Evolutionary conservation across 306 rosid genomes (phyloP).

Genomic region (Cucumis hystrix): DNA sequence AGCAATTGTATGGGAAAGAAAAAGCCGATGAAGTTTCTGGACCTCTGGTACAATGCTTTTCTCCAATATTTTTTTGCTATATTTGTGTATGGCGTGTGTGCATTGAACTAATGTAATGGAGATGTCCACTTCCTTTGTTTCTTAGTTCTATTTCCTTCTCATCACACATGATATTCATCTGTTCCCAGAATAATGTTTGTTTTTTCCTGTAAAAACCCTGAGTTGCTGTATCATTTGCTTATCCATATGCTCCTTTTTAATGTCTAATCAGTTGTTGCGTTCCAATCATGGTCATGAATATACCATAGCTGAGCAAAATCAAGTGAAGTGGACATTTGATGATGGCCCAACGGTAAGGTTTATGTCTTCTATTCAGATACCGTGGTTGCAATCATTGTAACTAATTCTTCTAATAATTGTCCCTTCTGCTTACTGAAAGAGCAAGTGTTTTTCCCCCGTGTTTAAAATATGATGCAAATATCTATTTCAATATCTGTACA

Average conservation of each 20-base stretch:
- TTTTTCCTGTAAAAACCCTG: not conserved
- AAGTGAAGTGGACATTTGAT: conserved; percentile 52
- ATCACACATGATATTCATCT: not conserved
- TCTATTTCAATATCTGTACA: not conserved
- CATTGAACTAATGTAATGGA: not conserved
- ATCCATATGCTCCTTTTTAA: not conserved
- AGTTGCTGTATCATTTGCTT: not conserved
- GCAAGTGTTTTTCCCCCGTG: not conserved
- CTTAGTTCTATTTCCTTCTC: too few species aligned
- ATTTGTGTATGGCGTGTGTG: too few species aligned
- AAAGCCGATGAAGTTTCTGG: conserved; percentile 77
- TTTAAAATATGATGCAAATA: not conserved
- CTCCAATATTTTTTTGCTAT: not conserved
- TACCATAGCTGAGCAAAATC: conserved; percentile 54
- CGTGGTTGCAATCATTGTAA: not conserved
- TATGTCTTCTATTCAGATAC: not conserved
- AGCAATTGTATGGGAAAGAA: conserved; percentile 74
- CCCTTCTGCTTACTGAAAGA: not conserved
- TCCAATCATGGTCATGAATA: conserved; percentile 59
- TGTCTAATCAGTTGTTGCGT: conserved; percentile 47
- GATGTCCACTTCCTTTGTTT: not conserved
- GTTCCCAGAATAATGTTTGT: not conserved
- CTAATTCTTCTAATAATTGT: not conserved
- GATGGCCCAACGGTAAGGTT: conserved; percentile 56
- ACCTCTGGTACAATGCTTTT: conserved; percentile 49